Percentiles rank a stretch among this genome's conserved stretches.
phyloP scores from a whole-genome alignment of 2,329 filamentous ascomycete species.

The Aureobasidium vineae region DNA sequence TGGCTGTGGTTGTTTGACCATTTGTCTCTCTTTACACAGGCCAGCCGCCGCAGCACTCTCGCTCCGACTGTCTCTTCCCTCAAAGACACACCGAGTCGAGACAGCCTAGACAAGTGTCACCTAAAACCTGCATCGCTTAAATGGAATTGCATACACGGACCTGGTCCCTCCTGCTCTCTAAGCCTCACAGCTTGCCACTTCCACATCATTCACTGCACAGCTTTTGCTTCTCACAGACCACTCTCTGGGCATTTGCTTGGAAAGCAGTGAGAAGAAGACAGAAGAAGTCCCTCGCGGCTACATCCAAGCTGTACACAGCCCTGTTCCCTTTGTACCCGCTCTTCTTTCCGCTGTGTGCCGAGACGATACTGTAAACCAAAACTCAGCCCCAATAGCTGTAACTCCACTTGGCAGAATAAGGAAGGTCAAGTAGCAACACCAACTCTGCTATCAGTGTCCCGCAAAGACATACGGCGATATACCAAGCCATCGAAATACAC shows the following conservation, averaged over 20 bases:
- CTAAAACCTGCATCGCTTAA: not conserved
- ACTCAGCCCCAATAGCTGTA: not conserved
- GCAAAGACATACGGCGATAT: not conserved
- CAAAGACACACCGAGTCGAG: not conserved
- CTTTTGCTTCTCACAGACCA: conserved; percentile 12
- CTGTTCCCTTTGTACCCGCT: not conserved
- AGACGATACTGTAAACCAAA: not conserved
- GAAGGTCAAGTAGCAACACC: not conserved
- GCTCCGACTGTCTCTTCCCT: not conserved
- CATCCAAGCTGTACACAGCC: not conserved
- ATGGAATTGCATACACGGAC: conserved; percentile 3
- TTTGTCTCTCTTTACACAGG: not conserved
- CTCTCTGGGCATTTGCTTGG: conserved; percentile 10
- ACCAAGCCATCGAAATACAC: not conserved
- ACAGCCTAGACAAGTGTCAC: not conserved
- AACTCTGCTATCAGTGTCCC: not conserved
- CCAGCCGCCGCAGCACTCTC: not conserved
- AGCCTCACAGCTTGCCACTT: not conserved
- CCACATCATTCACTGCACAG: not conserved
- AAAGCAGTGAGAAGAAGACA: not conserved
- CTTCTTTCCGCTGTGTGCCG: not conserved
- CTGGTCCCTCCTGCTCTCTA: not conserved
- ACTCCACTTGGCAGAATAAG: not conserved
- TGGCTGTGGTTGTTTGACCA: not conserved
- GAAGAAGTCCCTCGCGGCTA: not conserved